Conservation (phyloP, 2,329 filamentous ascomycete genomes). For the Neophaeococcomyces aloes region DNA sequence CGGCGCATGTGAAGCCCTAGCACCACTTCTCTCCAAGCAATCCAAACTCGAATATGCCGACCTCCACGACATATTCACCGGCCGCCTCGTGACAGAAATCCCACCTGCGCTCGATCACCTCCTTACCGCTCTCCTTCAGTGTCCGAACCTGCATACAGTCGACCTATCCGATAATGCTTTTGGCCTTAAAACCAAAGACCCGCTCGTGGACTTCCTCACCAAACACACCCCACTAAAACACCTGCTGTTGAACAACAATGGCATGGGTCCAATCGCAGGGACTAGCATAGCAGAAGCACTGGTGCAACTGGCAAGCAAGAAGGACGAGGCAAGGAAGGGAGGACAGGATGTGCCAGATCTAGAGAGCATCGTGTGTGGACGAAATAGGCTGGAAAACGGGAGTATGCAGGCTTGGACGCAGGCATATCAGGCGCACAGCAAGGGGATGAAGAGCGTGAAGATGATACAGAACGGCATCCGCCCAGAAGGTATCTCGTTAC, state of each 20-base stretch:
- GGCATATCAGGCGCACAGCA: conserved; percentile 67
- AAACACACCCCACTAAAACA: conserved; percentile 83
- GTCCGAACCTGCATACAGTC: conserved; percentile 77
- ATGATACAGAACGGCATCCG: conserved; percentile 99
- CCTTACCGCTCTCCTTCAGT: conserved; percentile 74
- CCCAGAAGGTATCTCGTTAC: conserved; percentile 75
- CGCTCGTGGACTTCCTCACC: conserved; percentile 82
- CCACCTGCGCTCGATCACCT: conserved; percentile 78
- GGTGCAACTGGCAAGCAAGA: conserved; percentile 69
- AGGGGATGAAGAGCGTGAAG: conserved; percentile 66
- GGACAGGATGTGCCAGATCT: conserved; percentile 67
- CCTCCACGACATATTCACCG: conserved; percentile 95
- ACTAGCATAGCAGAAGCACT: conserved; percentile 82
- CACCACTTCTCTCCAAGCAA: conserved; percentile 64
- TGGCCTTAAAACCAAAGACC: conserved; percentile 86
- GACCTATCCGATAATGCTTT: conserved; percentile 98
- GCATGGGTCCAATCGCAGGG: conserved; percentile 82
- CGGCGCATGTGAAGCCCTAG: conserved; percentile 74
- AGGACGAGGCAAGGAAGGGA: conserved; percentile 55
- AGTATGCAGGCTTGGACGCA: conserved; percentile 94
- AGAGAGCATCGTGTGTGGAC: conserved; percentile 94
- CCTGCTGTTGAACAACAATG: conserved; percentile 96
- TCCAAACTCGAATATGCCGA: conserved; percentile 73
- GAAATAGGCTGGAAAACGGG: conserved; percentile 90
- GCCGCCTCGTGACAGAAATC: conserved; percentile 84